Base-by-base conservation (phyloP, 2,329 filamentous ascomycete genomes). In the Raffaelea ambrosiae region DNA sequence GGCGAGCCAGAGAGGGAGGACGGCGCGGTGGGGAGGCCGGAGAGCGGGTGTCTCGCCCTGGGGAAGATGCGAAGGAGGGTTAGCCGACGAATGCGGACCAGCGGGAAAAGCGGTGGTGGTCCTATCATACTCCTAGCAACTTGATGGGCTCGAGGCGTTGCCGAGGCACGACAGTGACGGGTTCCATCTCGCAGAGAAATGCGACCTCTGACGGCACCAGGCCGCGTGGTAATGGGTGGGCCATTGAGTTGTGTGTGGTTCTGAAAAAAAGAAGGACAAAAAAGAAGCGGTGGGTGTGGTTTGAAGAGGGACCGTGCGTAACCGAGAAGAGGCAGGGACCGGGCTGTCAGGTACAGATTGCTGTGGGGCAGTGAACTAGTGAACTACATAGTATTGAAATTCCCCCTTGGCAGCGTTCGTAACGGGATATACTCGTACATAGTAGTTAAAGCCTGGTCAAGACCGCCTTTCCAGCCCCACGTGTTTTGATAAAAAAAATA, bases 171-270 rank as follows among this genome's bases (percentile, higher is more conserved):
- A 98, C 79, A 0, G 90, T 96, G 48, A 98, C 86, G 59, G 88
- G 79, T 70, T 97, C 91, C 89, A 96, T 97, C 70, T 98, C 93
- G 66, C 90, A 95, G 23, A 97, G 72, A 61, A 97, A 98, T 44
- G 89, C 86, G 41, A 94, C 86, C 69, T 98, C 93, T 54, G 86
- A 75, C 51, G 93, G 88, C 58, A 86, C 84, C 40, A 96, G 76
- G 65, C 55, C 74, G 45, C 65, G 58, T 4, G 72, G 72, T 14
- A 77, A 63, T 26, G 73, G 71, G 44, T 74, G 62, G 29, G 74
- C 74, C 74, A 77, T 77, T n/a, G 18, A 35, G 31, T 16, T 5
- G 45, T n/a, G 40, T 5, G 26, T 11, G 8, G 5, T 5, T 29
- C 18, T 4, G 18, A 3, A n/a, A 22, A 11, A 39, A 3, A 33